phyloP scores from a whole-genome alignment of 208 protist genomes.

The Acanthamoeba rhysodes region DNA sequence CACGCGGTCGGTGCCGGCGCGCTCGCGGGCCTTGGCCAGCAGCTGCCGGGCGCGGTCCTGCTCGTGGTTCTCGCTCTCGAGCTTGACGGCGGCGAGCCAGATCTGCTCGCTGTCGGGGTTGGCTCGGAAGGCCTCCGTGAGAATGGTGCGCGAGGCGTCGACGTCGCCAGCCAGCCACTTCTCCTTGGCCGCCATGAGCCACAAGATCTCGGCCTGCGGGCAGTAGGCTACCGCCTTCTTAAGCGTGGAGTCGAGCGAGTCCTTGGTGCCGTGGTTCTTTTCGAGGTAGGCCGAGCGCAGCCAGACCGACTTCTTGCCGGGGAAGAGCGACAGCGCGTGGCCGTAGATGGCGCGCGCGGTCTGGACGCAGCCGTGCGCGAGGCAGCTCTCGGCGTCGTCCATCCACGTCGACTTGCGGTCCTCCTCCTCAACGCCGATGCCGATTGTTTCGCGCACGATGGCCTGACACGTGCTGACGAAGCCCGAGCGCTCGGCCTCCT shows the following conservation, averaged over 20 bases:
- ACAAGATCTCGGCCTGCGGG: constrained; percentile 92
- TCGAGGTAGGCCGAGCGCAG: constrained; percentile 91
- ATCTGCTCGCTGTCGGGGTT: constrained; percentile 94
- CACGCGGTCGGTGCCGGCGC: constrained; percentile 87
- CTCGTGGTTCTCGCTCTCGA: constrained; percentile 94
- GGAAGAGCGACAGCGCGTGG: constrained; percentile 89
- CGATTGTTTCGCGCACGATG: constrained; percentile 89
- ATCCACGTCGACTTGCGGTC: constrained; percentile 93
- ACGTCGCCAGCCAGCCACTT: constrained; percentile 90
- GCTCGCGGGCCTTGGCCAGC: constrained; percentile 88
- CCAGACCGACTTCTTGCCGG: constrained; percentile 93
- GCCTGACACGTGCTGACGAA: constrained; percentile 86
- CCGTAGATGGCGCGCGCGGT: constrained; percentile 90
- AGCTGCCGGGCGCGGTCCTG: constrained; percentile 88
- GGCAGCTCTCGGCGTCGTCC: constrained; percentile 90
- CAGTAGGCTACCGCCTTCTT: constrained; percentile 90
- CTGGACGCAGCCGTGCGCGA: constrained; percentile 49
- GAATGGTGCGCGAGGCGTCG: constrained; percentile 86
- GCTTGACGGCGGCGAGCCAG: constrained; percentile 95
- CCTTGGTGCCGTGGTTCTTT: constrained; percentile 85
- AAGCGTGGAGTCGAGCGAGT: constrained; percentile 89
- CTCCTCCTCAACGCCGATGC: constrained; percentile 90
- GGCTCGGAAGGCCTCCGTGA: constrained; percentile 87
- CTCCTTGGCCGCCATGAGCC: constrained; percentile 95
- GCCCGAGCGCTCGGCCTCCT: constrained; percentile 89